phyloP scores from a whole-genome alignment of 1,284 basidiomycete species.

The Moesziomyces sp. region DNA sequence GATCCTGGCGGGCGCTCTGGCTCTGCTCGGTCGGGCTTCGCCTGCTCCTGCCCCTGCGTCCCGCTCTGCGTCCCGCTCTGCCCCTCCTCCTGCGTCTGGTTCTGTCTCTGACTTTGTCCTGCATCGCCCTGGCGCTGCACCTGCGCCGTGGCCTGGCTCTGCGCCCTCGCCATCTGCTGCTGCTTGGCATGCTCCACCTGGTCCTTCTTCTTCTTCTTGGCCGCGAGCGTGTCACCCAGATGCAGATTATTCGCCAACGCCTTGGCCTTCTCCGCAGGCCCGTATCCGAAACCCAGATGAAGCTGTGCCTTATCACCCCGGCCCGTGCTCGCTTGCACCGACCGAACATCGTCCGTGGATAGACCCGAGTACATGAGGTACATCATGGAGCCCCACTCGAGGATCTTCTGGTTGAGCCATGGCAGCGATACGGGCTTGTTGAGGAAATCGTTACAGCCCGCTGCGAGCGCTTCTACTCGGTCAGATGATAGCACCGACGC shows the following conservation, averaged over 20 bases:
- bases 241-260: slow-evolving; percentile 51
- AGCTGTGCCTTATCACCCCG: slow-evolving; percentile 31
- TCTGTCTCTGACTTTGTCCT: not conserved
- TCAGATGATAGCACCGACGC: slow-evolving; percentile 91
- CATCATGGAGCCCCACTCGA: slow-evolving; percentile 84
- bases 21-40: too few relatives aligned
- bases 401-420: slow-evolving; percentile 98
- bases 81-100: not conserved
- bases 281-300: slow-evolving; percentile 44
- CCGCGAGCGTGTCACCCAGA: slow-evolving; percentile 26
- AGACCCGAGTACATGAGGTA: slow-evolving; percentile 63
- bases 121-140: not conserved
- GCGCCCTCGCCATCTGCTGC: not conserved
- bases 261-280: slow-evolving; percentile 45
- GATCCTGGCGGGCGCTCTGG: too few relatives aligned
- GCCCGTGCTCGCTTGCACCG: not conserved
- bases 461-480: slow-evolving; percentile 92
- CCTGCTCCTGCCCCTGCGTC: too few relatives aligned
- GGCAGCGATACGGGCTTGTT: slow-evolving; percentile 95
- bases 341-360: slow-evolving; percentile 15
- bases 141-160: not conserved
- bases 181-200: slow-evolving; percentile 4
- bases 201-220: slow-evolving; percentile 21
- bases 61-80: not conserved
- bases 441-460: slow-evolving; percentile 98